A percentile compares a stretch with the other conserved stretches of the same genome.
Conservation (phyloP, 805 yeast genomes). For the Yarrowia alimentaria region DNA sequence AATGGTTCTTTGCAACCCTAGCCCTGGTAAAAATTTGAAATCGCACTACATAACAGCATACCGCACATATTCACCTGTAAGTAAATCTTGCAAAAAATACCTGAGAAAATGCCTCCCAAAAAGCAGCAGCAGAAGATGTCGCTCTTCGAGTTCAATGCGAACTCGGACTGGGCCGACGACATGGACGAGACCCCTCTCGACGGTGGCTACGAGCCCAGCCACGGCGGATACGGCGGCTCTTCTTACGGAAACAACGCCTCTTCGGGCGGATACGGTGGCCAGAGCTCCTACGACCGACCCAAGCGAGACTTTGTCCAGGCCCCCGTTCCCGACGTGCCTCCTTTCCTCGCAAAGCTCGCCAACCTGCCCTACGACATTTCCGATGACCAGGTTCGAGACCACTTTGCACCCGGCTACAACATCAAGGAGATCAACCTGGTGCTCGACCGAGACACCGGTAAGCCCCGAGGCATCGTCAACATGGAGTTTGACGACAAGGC, state of each 20-base stretch:
- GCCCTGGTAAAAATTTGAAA: slow-evolving; percentile 23
- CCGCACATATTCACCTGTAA: too few species aligned
- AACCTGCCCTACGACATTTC: slow-evolving; percentile 80
- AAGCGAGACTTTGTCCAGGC: slow-evolving; percentile 36
- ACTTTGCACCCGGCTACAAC: slow-evolving; percentile 46
- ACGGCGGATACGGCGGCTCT: slow-evolving; percentile 12
- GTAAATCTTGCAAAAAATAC: slow-evolving; percentile 11
- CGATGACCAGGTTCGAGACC: slow-evolving; percentile 52
- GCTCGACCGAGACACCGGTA: slow-evolving; percentile 61
- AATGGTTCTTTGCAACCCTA: too few species aligned
- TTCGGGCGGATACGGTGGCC: slow-evolving; percentile 40
- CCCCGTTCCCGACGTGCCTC: slow-evolving; percentile 89
- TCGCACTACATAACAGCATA: too few species aligned
- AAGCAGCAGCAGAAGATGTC: slow-evolving; percentile 76
- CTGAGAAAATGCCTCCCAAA: slow-evolving; percentile 52
- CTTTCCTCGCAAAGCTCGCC: slow-evolving; percentile 84
- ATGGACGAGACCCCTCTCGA: slow-evolving; percentile 22
- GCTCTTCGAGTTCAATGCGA: slow-evolving; percentile 79
- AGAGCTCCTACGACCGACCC: slow-evolving; percentile 18
- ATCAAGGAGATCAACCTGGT: slow-evolving; percentile 71
- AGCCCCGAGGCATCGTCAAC: slow-evolving; percentile 83
- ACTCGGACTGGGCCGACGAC: slow-evolving; percentile 43
- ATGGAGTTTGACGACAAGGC: slow-evolving; percentile 83
- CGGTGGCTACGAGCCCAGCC: slow-evolving; percentile 33
- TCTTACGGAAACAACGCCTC: slow-evolving; percentile 16